Evolutionary conservation across 129 eudicot genomes (phyloP), one percentile per base, ranked within the genome.

Genomic region (Artemisia annua): DNA sequence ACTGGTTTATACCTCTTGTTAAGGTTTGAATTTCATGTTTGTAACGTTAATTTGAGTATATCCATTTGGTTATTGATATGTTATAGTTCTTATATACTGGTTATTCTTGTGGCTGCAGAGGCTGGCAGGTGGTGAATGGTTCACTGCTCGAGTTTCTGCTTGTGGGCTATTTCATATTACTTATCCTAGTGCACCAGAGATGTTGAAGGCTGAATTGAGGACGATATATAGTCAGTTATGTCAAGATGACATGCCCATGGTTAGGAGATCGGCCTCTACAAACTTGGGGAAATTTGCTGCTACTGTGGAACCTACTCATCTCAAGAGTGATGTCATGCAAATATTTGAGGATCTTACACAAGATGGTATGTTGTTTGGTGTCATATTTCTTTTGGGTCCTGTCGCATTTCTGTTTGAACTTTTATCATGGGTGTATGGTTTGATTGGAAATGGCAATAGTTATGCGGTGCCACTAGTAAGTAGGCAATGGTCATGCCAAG

Each of bases 181-280:
- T 44, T 95, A 95, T 70, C 90, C 99, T 22, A 95, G 99, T 91
- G 97, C 99, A 43, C 77, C 97, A 30, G 97, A 91, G 62, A 39
- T 77, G 71, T 81, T 91, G 70, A 95, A 91, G 88, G 82, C 97
- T 9, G 99, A 95, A 67, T 63, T 95, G 76, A 85, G 99, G 81
- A 83, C 97, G 50, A 85, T 91, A 58, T 95, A 90, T 70, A 85
- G 90, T 73, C 99, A 95, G 78, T 73, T 95, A 76, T 95, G 97
- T 86, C 99, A 90, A 80, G 99, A 95, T 72, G 99, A 95, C 73
- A 91, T 91, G 97, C 99, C 99, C 51, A 95, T 95, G 97, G 99
- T 95, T 81, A 88, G 99, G 83, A 95, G 99, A 79, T 90, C 99
- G 53, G 97, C 97, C 54, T 89, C 98, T 69, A 88, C 97, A 39